These are phyloP conservation scores for Sechiopsis laciniata DNA, from an alignment of 306 rosid genomes.

Conservation along the genomic window DNA sequence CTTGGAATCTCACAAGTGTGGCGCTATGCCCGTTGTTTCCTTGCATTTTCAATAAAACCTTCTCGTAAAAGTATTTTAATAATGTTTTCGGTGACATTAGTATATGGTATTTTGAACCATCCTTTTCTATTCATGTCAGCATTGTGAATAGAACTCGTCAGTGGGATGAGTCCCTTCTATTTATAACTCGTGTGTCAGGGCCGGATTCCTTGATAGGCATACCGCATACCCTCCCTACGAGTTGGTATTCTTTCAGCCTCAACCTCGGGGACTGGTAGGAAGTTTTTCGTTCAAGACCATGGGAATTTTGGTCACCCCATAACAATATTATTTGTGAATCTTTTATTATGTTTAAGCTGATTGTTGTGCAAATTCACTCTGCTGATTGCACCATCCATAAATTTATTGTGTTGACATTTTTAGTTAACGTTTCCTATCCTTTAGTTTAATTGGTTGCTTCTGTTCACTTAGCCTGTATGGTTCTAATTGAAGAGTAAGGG, in stretches of 20 bases:
- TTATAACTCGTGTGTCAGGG: not conserved
- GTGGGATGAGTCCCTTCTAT: not conserved
- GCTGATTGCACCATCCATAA: not conserved
- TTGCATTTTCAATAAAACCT: no score
- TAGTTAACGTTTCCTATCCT: not conserved
- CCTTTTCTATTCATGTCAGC: no score
- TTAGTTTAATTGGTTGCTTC: not conserved
- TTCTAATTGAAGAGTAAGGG: not conserved
- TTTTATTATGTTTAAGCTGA: not conserved
- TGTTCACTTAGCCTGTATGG: not conserved
- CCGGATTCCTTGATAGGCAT: not conserved
- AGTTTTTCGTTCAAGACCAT: not conserved
- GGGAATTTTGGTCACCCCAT: not conserved
- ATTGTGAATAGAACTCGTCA: not conserved
- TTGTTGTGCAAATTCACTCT: not conserved
- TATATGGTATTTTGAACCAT: no score
- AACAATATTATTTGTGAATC: not conserved
- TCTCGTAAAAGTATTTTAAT: no score
- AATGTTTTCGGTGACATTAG: no score
- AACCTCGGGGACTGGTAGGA: not conserved
- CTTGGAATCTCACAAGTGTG: not conserved
- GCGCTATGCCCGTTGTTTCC: not conserved
- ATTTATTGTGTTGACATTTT: not conserved
- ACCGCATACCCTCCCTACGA: not conserved
- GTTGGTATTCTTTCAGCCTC: not conserved